Percentiles rank a stretch among this genome's conserved stretches.
phyloP scores from a whole-genome alignment of 208 protist genomes.

The Balamuthia mandrillaris region DNA sequence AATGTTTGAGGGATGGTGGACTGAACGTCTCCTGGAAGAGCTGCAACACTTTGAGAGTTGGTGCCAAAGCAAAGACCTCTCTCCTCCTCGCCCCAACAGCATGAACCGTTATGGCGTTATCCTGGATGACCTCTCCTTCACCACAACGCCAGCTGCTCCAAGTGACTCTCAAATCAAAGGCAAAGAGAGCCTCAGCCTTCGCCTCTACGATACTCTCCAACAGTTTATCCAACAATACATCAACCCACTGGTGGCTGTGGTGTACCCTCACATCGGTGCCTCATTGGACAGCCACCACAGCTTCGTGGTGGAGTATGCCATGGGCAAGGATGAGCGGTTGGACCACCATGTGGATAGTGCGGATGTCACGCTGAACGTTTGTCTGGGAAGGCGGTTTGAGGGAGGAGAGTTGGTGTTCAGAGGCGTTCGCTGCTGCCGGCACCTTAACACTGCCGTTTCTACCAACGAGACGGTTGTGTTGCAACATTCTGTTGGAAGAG shows the following conservation, averaged over 20 bases:
- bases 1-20: too few relatives aligned
- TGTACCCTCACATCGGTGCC: neutral
- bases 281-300: neutral
- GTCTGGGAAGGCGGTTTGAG: conserved; percentile 42
- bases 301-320: conserved; percentile 58
- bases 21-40: too few relatives aligned
- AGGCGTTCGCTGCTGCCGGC: neutral
- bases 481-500: neutral
- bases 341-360: conserved; percentile 53
- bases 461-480: neutral
- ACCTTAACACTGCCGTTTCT: neutral
- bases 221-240: neutral
- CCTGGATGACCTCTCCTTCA: conserved; percentile 51
- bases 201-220: neutral
- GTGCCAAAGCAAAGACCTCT: too few relatives aligned
- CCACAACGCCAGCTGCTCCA: neutral
- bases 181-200: neutral
- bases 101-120: conserved; percentile 66
- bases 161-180: neutral
- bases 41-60: too few relatives aligned
- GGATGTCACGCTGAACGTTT: conserved; percentile 59
- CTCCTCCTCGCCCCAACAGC: conserved; percentile 59
- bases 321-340: conserved; percentile 45
- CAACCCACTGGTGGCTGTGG: neutral
- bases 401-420: conserved; percentile 49